Base-by-base conservation (phyloP, 1,139 yeast genomes). In the Magnusiomyces sp. region DNA sequence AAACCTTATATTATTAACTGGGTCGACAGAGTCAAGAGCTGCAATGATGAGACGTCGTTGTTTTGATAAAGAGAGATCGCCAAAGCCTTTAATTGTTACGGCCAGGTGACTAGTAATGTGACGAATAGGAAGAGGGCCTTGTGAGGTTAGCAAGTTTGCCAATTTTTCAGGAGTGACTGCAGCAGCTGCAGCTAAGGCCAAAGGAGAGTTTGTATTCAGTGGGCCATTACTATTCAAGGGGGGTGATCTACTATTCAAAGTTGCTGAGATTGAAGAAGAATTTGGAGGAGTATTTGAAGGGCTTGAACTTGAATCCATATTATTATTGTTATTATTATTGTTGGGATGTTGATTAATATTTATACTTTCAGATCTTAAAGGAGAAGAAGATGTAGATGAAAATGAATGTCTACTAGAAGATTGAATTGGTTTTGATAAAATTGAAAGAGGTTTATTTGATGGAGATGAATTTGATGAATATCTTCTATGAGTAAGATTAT, bases 111-210 rank as follows among this genome's bases (percentile, higher is more conserved):
- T 76, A 2, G 97, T 89, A 56, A 90, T 83, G 65, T 86, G 94
- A 55, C 97, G 80, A 53, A 90, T 89, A 10, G 97, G 95, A 55
- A 88, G 70, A 1, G 97, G 96, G 2, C 97, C 97, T 58, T 85
- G 85, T 46, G 77, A 68, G 40, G 80, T 70, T 51, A 89, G 72
- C 48, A 89, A 69, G 45, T 75, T 75, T 19, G 95, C 89, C 52
- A 89, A 71, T 58, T 89, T 75, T 46, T 82, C 78, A 1, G 95
- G 87, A 0, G 96, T 88, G 32, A 89, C 90, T 60, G 83, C 79
- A 45, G 87, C 76, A 1, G 96, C 96, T 13, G 94, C 94, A 23
- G 88, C 94, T 51, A 88, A 77, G 2, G 95, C 95, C 57, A 83
- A 87, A 0, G 95, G 95, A 1, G 95, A 83, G 45, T 89, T 83